Evolutionary conservation across 192 early-diverging fungal species (phyloP).

Genomic region (Chytriomyces sp.): DNA sequence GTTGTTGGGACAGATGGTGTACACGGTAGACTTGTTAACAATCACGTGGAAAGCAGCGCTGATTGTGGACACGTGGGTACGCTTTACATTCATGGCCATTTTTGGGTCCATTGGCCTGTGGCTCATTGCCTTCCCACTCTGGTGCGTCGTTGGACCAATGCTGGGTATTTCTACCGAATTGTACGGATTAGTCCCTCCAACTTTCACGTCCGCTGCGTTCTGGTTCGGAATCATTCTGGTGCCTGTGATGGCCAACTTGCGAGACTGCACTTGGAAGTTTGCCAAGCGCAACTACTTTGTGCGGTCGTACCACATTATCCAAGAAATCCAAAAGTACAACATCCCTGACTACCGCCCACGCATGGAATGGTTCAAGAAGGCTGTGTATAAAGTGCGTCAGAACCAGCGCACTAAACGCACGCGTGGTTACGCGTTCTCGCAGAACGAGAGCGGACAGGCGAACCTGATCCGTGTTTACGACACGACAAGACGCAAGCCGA

Average conservation of each 20-base stretch:
- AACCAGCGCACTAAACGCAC: slow-evolving; percentile 91
- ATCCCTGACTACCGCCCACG: slow-evolving; percentile 97
- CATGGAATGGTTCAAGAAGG: slow-evolving; percentile 98
- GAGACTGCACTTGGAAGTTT: slow-evolving; percentile 96
- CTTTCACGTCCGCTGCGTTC: slow-evolving; percentile 61
- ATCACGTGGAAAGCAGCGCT: slow-evolving; percentile 91
- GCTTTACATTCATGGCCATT: slow-evolving; percentile 90
- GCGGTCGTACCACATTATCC: slow-evolving; percentile 91
- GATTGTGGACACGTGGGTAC: slow-evolving; percentile 91
- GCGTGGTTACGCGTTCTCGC: slow-evolving; percentile 97
- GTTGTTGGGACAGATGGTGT: slow-evolving; percentile 88
- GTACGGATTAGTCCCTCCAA: slow-evolving; percentile 45
- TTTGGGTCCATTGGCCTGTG: slow-evolving; percentile 89
- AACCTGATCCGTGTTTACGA: slow-evolving; percentile 82
- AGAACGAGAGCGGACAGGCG: slow-evolving; percentile 95
- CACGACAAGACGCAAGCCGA: slow-evolving; percentile 74
- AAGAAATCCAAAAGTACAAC: slow-evolving; percentile 99
- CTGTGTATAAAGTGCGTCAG: slow-evolving; percentile 91
- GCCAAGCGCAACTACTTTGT: slow-evolving; percentile 81
- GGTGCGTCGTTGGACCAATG: slow-evolving; percentile 75
- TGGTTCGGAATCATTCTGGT: slow-evolving; percentile 88
- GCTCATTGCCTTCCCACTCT: slow-evolving; percentile 86
- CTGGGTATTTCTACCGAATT: slow-evolving; percentile 56
- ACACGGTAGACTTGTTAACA: slow-evolving; percentile 85
- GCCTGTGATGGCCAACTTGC: slow-evolving; percentile 81